A percentile compares a stretch with the other conserved stretches of the same genome.
Evolutionary conservation across 179 eudicot genomes (phyloP).

Genomic region (Vitellaria paradoxa): DNA sequence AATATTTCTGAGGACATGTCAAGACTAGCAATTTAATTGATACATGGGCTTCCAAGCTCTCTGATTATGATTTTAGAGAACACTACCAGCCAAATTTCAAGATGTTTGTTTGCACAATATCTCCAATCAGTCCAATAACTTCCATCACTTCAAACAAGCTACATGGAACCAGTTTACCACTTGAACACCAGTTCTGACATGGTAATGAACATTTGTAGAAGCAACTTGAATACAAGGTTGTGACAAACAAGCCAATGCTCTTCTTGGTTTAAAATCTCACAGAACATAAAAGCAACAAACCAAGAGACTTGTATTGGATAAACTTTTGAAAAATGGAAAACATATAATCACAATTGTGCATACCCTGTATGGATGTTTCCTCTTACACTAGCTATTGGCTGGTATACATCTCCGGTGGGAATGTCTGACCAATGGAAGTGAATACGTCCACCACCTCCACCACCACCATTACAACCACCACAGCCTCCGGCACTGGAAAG

Average conservation of each 20-base stretch:
- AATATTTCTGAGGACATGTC: background rate
- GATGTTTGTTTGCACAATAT: background rate
- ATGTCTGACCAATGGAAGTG: slow-evolving; percentile 97
- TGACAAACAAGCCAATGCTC: slow-evolving; percentile 4
- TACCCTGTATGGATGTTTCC: slow-evolving; percentile 76
- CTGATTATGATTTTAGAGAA: background rate
- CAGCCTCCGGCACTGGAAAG: slow-evolving; percentile 82
- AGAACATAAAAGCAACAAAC: background rate
- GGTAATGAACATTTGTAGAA: background rate
- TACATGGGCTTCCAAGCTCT: background rate
- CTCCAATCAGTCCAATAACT: background rate
- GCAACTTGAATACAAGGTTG: background rate
- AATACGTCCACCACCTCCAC: slow-evolving; percentile 97
- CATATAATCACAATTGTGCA: slow-evolving; percentile 20
- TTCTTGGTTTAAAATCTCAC: background rate
- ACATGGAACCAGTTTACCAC: slow-evolving; percentile 2
- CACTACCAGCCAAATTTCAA: background rate
- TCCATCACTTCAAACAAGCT: slow-evolving; percentile 6
- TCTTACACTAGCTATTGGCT: slow-evolving; percentile 76
- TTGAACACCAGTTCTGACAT: background rate
- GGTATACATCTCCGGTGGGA: slow-evolving; percentile 93
- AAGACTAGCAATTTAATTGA: background rate
- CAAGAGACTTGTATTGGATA: slow-evolving; percentile 9
- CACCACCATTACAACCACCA: slow-evolving; percentile 83
- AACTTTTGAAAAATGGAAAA: background rate